Conservation (phyloP, 495 filamentous ascomycete genomes). For the Entonaema liquescens region DNA sequence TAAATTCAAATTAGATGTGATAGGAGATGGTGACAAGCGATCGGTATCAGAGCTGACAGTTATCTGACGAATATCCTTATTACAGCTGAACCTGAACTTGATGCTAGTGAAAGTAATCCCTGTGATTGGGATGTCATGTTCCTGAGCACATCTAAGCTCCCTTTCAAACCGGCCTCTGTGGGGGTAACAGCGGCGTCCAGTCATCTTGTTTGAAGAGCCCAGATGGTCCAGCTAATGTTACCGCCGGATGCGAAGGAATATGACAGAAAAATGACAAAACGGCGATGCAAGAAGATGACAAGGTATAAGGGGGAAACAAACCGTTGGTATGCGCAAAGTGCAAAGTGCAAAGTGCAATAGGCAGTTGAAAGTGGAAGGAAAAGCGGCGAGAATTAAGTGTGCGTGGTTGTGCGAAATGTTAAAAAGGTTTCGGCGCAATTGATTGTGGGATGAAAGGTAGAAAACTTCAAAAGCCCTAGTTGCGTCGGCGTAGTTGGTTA, state of each 20-base stretch:
- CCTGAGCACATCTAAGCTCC: conserved; percentile 18
- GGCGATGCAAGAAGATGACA: neutral
- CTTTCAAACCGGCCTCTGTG: neutral
- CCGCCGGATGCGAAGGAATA: neutral
- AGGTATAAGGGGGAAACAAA: neutral
- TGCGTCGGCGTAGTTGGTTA: neutral
- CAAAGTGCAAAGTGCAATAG: neutral
- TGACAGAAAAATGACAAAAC: neutral
- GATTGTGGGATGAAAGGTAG: neutral
- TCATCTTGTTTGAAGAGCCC: neutral
- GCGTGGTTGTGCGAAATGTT: neutral
- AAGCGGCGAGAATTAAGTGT: neutral
- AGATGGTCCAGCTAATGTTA: neutral
- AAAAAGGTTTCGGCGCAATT: neutral
- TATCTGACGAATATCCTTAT: neutral
- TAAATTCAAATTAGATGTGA: neutral
- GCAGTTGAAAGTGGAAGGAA: neutral
- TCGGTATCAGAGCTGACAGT: neutral
- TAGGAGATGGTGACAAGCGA: neutral
- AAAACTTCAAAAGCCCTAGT: conserved; percentile 2
- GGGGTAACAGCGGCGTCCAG: neutral
- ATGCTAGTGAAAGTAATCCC: conserved; percentile 9
- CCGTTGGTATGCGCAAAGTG: neutral
- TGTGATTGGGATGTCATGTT: conserved; percentile 13
- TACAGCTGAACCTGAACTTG: conserved; percentile 19